These are phyloP conservation scores for Calcarisporium arbuscula DNA, from an alignment of 2,329 filamentous ascomycete genomes.

Conservation along the genomic window DNA sequence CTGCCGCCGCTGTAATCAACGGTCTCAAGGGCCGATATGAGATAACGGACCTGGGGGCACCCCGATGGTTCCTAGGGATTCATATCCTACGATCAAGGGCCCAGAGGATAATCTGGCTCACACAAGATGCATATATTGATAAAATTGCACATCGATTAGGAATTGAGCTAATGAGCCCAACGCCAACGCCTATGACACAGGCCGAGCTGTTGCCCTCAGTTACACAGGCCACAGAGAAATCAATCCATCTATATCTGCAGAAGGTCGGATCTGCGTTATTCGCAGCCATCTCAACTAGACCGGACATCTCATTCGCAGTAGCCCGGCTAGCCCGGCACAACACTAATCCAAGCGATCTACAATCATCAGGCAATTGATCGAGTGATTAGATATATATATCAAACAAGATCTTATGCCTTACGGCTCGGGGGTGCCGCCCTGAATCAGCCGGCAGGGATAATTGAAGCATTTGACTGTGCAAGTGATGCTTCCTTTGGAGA, in stretches of 20 bases:
- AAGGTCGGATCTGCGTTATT: neutral
- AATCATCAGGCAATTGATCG: neutral
- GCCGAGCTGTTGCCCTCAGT: neutral
- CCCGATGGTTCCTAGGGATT: conserved; percentile 1
- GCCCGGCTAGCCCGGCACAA: neutral
- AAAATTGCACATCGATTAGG: conserved; percentile 1
- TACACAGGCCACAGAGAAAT: neutral
- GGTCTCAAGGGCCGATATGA: neutral
- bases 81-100: neutral
- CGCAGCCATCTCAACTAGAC: neutral
- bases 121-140: conserved; percentile 2
- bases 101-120: neutral
- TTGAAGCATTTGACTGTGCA: neutral
- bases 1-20: neutral
- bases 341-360: neutral
- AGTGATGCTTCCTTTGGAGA: conserved; percentile 7
- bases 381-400: neutral
- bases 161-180: too few relatives aligned
- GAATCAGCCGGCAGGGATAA: too few relatives aligned
- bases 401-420: neutral
- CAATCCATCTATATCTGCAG: neutral
- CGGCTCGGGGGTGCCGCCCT: too few relatives aligned
- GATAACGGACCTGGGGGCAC: neutral
- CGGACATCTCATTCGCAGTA: neutral
- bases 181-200: neutral